Evolutionary conservation across 306 rosid genomes (phyloP).

Genomic region (Medicago arabica): DNA sequence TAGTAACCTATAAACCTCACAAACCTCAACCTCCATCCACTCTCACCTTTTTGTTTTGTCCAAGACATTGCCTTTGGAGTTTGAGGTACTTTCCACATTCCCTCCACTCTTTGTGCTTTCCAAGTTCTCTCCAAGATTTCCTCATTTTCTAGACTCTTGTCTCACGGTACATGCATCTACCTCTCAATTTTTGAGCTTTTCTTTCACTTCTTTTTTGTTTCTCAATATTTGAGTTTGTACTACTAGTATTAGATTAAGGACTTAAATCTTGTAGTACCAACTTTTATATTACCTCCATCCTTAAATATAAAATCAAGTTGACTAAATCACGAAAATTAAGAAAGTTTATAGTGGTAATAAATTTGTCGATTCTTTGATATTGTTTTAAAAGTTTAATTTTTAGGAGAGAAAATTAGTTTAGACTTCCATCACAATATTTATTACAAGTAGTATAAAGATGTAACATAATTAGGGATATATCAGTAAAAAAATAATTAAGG

Average conservation of each 20-base stretch:
- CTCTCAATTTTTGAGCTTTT: conserved; percentile 50
- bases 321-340: too few relatives aligned
- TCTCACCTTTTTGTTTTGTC: conserved; percentile 39
- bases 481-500: not conserved
- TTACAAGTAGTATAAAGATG: too few relatives aligned
- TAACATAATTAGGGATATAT: too few relatives aligned
- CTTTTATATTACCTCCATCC: not conserved
- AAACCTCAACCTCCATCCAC: conserved; percentile 5
- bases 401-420: too few relatives aligned
- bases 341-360: too few relatives aligned
- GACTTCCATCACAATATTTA: too few relatives aligned
- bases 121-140: conserved; percentile 46
- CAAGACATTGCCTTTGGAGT: conserved; percentile 50
- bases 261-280: conserved; percentile 14
- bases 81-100: conserved; percentile 33
- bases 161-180: conserved; percentile 50
- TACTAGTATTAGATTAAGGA: conserved; percentile 1
- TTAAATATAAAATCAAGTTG: too few relatives aligned
- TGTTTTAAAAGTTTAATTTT: too few relatives aligned
- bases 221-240: conserved; percentile 21
- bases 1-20: conserved; percentile 36
- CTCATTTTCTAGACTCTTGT: conserved; percentile 54
- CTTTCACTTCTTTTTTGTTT: conserved; percentile 16
- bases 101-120: conserved; percentile 43
- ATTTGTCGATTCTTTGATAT: too few relatives aligned